Evolutionary conservation across 306 rosid species (phyloP), one percentile per base, ranked within the genome.

Genomic region (Inga leiocalycina): DNA sequence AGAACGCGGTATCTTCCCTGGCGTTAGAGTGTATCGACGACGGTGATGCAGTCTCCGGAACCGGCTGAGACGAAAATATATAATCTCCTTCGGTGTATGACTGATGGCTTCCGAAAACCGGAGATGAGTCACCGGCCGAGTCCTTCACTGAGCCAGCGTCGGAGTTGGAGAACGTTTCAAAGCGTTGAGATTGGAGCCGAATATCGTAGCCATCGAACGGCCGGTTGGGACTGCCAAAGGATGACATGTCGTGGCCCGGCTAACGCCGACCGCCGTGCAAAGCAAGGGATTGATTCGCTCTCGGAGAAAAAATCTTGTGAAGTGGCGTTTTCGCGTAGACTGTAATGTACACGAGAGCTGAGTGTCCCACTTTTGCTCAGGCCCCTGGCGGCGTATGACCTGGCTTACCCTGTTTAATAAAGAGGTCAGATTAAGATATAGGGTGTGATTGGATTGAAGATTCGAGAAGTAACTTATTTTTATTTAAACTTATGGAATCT

Each of bases 241-340:
- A 86, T 82, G 92, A 87, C 94, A 89, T 91, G 84, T 57, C 56
- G 3, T 0, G 32, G 74, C 27, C 35, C 0, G 51, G 43, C 51
- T 75, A 13, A 73, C 76, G 30, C 71, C 65, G 79, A n/a, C 77
- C 77, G 54, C 83, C 59, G 85, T 56, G 71, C 73, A 74, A 39
- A 71, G 77, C 69, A 79, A 65, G 20, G 24, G 80, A 49, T 83
- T 80, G 82, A 49, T 81, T 80, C 74, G 64, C 39, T 72, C 79
- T n/a, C 59, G 20, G 10, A 14, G 54, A 9, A 8, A n/a, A 20
- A 69, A 19, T 41, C 49, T 22, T 3, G 65, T 27, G 17, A 19
- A 43, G 30, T 80, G 44, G 78, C 45, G 66, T 71, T 35, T 35
- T 19, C 22, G 71, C 65, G 45, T 74, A 10, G 9, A 5, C 8